Evolutionary conservation across 305 asterid genomes (phyloP), one percentile per base, ranked within the genome.

Genomic region (Solanum aculeatissimum): DNA sequence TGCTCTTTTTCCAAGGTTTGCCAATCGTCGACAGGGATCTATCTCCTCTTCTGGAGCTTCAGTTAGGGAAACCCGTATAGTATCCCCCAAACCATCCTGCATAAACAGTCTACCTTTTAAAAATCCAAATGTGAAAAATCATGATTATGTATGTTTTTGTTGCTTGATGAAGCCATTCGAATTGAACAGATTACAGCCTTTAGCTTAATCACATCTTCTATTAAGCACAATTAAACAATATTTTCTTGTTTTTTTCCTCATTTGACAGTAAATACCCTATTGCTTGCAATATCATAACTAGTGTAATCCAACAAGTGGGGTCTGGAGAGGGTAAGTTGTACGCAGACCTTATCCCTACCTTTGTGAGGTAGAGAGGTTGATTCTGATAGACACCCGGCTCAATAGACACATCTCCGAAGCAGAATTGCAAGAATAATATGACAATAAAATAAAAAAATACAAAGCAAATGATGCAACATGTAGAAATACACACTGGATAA

Each of bases 71-170:
- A 97, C 99, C 77, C 99, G 89, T 72, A 97, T 95, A 69, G 99
- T 97, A 89, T 97, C 99, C 86, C 99, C 99, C 82, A 97, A 88
- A 86, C 99, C 99, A 88, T 97, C 99, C 99, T 97, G 92, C 54
- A 83, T 12, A 35, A 81, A 80, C 70, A 63, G 19, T 25, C 25
- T 12, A 11, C 9, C 70, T 63, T 63, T 27, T 63, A 5, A 63
- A 63, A 63, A 13, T 23, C 43, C 12, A 68, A 35, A 69, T 38
- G 6, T 38, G 77, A 69, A 35, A 35, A 43, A 71, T 71, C 80
- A 32, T 9, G 29, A 71, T 47, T 71, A 3, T 3, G n/a, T 43
- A 71, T 43, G 32, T 43, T 71, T 21, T 18, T 42, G 35, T 21
- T 13, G 53, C 55, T 71, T n/a, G 35, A 71, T 66, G 55, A 71